Base-by-base conservation (phyloP, 2,329 filamentous ascomycete genomes). In the Penicillium griseofulvum region DNA sequence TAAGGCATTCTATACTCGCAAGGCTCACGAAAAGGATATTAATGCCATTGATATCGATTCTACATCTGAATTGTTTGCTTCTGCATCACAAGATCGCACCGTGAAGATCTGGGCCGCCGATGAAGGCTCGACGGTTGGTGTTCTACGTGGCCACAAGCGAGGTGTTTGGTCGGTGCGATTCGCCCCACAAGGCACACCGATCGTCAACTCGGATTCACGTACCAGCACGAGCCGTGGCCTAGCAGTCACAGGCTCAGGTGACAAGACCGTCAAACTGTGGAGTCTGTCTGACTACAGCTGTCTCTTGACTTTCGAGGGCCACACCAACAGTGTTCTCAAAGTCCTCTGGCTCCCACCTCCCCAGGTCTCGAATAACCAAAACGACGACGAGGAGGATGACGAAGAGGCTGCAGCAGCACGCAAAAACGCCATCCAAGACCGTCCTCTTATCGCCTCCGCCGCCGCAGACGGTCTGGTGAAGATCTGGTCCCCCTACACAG, bases 1-100 rank as follows among this genome's bases (percentile, higher is more conserved):
- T 3, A 77, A 77, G 64, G 90, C 90, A 38, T 76, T 87, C 5
- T 99, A 90, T 72, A 97, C 94, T 1, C 85, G 94, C 54, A 96
- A 97, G 74, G 94, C 94, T 1, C 94, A 99, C 74, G 94, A 99
- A 69, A 99, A 99, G 71, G 94, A 99, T 64, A 99, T 99, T 75
- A 99, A 99, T 66, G 91, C 94, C 2, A 83, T 99, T 48, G 91
- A 95, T 61, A 81, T 94, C 11, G 90, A 91, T 60, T 82, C 86
- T 22, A 81, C 83, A 1, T 85, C 84, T 5, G 84, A 86, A n/a
- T 76, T 97, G 1, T 97, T 99, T 68, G 95, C 93, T 3, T 97
- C 94, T 1, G 93, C 94, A 29, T 97, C 93, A 5, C 94, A 99
- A 75, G 94, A 99, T 72, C 90, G 91, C 63, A 95, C 91, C 0